Conservation (phyloP, 139 green algal species). For the Gonium pectorale region DNA sequence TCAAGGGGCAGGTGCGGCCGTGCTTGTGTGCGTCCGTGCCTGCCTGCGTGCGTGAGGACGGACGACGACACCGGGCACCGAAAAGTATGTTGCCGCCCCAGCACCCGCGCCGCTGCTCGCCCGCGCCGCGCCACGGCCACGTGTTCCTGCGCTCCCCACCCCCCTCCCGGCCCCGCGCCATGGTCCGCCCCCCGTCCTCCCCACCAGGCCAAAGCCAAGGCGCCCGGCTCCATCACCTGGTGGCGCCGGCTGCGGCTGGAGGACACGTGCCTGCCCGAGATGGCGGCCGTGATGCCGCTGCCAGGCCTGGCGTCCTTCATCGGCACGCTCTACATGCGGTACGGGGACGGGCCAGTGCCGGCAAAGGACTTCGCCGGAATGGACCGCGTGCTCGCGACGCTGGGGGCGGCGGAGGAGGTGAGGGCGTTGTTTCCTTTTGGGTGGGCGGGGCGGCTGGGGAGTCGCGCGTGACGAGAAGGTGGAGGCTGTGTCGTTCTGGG, state of each 20-base stretch:
- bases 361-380: constrained; percentile 7
- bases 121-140: too few relatives aligned
- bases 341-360: constrained; percentile 12
- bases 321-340: constrained; percentile 36
- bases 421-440: too few relatives aligned
- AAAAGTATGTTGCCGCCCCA: too few relatives aligned
- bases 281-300: constrained; percentile 33
- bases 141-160: too few relatives aligned
- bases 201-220: not conserved
- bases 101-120: too few relatives aligned
- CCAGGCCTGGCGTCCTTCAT: constrained; percentile 28
- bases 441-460: not conserved
- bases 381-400: constrained; percentile 22
- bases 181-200: not conserved
- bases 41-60: too few relatives aligned
- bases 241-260: constrained; percentile 34
- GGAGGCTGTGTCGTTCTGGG: too few relatives aligned
- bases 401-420: constrained; percentile 29
- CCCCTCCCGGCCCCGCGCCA: not conserved
- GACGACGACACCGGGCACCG: too few relatives aligned
- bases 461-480: not conserved
- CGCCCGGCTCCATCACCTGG: constrained; percentile 34
- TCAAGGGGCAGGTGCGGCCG: constrained; percentile 39
- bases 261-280: constrained; percentile 44
- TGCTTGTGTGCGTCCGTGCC: too few relatives aligned